Percentiles rank a stretch among this genome's conserved stretches.
phyloP scores from a whole-genome alignment of 1,284 basidiomycete species.

The Serendipita sp. region DNA sequence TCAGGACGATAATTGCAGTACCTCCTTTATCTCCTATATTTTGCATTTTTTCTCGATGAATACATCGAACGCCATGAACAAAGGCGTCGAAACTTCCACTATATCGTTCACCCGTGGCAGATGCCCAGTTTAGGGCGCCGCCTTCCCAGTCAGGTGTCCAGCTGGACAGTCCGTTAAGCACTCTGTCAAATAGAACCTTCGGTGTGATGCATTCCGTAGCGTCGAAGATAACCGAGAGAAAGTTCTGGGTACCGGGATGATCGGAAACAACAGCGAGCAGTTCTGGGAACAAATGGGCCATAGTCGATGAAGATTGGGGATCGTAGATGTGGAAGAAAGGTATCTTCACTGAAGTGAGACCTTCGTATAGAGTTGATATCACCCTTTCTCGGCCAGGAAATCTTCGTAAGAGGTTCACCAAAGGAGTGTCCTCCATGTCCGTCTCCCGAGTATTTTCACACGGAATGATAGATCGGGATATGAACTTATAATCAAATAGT shows the following conservation, averaged over 20 bases:
- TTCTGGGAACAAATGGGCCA: conserved; percentile 17
- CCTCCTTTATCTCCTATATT: conserved; percentile 19
- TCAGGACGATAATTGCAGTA: conserved; percentile 51
- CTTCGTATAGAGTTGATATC: conserved; percentile 28
- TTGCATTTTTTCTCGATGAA: conserved; percentile 20
- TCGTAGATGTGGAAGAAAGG: conserved; percentile 62
- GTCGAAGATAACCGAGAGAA: background rate
- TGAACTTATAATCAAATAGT: background rate
- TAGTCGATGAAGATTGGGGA: conserved; percentile 34
- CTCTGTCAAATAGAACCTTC: conserved; percentile 52
- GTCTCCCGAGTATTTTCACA: too few relatives aligned
- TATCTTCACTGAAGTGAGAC: conserved; percentile 39
- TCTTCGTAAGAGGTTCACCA: background rate
- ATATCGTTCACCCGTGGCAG: conserved; percentile 23
- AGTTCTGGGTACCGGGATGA: background rate
- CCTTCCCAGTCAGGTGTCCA: conserved; percentile 45
- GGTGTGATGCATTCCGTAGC: conserved; percentile 42
- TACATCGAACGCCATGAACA: conserved; percentile 37
- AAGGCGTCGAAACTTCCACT: conserved; percentile 58
- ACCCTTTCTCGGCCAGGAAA: conserved; percentile 24
- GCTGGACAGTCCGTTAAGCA: conserved; percentile 42
- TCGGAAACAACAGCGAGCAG: conserved; percentile 6
- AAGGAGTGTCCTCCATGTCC: background rate
- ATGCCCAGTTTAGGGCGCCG: conserved; percentile 42
- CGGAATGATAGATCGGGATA: too few relatives aligned